Conservation (phyloP, 164 flowering plant species). For the Vitis rupestris region DNA sequence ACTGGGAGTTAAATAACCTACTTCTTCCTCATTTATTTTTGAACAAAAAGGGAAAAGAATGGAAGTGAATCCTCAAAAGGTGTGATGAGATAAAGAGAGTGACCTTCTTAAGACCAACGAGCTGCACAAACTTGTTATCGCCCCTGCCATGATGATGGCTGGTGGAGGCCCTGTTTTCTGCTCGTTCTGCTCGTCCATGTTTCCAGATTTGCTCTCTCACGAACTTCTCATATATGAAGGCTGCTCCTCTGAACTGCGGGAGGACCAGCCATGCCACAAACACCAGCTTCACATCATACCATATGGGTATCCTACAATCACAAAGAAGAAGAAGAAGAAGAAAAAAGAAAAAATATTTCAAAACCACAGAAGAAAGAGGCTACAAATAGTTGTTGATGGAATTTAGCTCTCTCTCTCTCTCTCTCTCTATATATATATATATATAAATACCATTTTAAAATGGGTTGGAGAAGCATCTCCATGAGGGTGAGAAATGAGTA, state of each 20-base stretch:
- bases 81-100: neutral
- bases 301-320: constrained; percentile 1
- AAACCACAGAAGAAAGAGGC: too few relatives aligned
- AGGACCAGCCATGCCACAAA: constrained; percentile 59
- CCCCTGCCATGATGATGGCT: constrained; percentile 27
- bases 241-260: constrained; percentile 67
- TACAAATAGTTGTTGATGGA: too few relatives aligned
- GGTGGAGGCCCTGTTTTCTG: neutral
- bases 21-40: too few relatives aligned
- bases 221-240: constrained; percentile 60
- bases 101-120: constrained; percentile 33
- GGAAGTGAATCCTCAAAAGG: too few relatives aligned
- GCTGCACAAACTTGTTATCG: constrained; percentile 43
- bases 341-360: too few relatives aligned
- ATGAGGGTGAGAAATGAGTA: constrained; percentile 86
- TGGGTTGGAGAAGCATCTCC: constrained; percentile 74
- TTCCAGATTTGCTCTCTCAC: constrained; percentile 58
- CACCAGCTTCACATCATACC: constrained; percentile 48
- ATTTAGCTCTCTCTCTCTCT: too few relatives aligned
- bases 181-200: constrained; percentile 6
- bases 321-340: neutral
- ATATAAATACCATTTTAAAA: constrained; percentile 56
- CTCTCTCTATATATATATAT: neutral
- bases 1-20: too few relatives aligned
- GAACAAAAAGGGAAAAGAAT: too few relatives aligned